These are phyloP conservation scores for Boletus sp. DNA, from an alignment of 768 basidiomycete genomes.

Conservation along the genomic window DNA sequence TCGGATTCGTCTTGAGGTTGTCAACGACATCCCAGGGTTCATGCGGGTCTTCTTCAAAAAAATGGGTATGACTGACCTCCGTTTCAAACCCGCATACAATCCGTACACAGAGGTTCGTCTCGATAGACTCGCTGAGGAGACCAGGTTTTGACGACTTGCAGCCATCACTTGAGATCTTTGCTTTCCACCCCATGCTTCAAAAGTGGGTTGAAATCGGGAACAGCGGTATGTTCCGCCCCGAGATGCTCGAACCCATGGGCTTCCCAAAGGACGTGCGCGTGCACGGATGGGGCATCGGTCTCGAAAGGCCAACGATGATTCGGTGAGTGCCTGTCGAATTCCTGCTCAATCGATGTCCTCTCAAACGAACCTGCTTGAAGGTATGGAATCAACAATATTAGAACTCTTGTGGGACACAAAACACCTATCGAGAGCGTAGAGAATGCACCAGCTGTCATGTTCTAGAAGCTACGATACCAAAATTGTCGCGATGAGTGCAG, in stretches of 20 bases:
- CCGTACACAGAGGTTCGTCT: constrained; percentile 86
- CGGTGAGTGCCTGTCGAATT: constrained; percentile 50
- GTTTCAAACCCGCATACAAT: constrained; percentile 99
- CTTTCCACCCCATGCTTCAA: constrained; percentile 90
- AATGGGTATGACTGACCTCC: constrained; percentile 91
- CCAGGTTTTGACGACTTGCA: constrained; percentile 28
- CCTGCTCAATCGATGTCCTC: background rate
- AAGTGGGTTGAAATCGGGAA: constrained; percentile 99
- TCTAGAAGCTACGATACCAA: constrained; percentile 45
- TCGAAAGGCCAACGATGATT: constrained; percentile 99
- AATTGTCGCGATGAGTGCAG: background rate
- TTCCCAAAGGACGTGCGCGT: constrained; percentile 95
- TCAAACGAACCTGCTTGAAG: constrained; percentile 37
- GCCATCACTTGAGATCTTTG: constrained; percentile 98
- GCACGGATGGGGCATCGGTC: constrained; percentile 92
- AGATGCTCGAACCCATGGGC: constrained; percentile 99
- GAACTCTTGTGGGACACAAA: constrained; percentile 97
- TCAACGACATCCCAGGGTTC: constrained; percentile 59
- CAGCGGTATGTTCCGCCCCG: constrained; percentile 99
- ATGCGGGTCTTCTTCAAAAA: constrained; percentile 98
- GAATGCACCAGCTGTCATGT: constrained; percentile 86
- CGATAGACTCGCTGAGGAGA: background rate
- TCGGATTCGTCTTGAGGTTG: background rate
- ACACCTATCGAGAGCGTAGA: constrained; percentile 88
- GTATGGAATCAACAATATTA: constrained; percentile 96